Conservation (phyloP, 2,329 filamentous ascomycete genomes). For the Leptoxyphium fumago region DNA sequence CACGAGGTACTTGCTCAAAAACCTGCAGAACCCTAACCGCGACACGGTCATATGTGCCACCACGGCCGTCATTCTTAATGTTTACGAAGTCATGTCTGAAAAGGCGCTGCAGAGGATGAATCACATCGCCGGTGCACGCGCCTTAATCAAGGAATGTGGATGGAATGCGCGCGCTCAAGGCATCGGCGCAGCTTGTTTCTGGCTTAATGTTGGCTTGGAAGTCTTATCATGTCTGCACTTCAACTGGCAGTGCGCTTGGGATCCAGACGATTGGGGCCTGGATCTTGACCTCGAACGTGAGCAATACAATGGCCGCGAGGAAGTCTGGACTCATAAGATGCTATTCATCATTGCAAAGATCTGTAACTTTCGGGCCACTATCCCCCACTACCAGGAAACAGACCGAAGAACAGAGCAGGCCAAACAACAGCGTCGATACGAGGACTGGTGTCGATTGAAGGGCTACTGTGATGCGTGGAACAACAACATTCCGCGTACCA, state of each 20-base stretch:
- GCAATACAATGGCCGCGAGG: constrained; percentile 50
- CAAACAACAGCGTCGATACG: constrained; percentile 47
- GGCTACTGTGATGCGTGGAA: constrained; percentile 75
- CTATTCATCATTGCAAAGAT: constrained; percentile 80
- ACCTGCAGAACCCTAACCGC: constrained; percentile 69
- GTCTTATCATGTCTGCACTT: constrained; percentile 76
- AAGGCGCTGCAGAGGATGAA: constrained; percentile 68
- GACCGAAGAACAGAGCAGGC: constrained; percentile 49
- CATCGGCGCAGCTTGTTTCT: constrained; percentile 79
- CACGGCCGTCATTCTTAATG: constrained; percentile 75
- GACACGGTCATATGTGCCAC: constrained; percentile 75
- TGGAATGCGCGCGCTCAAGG: constrained; percentile 72
- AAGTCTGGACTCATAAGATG: constrained; percentile 78
- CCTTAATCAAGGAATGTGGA: constrained; percentile 74
- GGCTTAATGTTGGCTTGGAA: constrained; percentile 85
- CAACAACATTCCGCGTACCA: constrained; percentile 60
- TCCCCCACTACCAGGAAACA: constrained; percentile 45
- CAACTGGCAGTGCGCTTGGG: constrained; percentile 77
- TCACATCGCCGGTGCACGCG: constrained; percentile 72
- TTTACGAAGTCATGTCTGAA: constrained; percentile 87
- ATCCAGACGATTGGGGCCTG: constrained; percentile 79
- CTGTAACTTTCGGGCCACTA: constrained; percentile 65
- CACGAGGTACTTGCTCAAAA: constrained; percentile 60
- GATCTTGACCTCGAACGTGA: constrained; percentile 56
- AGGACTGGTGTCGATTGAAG: constrained; percentile 70